Percentiles rank a stretch among this genome's conserved stretches.
Evolutionary conservation across 1,284 basidiomycete species (phyloP).

Genomic region (Cutaneotrichosporon daszewskae): DNA sequence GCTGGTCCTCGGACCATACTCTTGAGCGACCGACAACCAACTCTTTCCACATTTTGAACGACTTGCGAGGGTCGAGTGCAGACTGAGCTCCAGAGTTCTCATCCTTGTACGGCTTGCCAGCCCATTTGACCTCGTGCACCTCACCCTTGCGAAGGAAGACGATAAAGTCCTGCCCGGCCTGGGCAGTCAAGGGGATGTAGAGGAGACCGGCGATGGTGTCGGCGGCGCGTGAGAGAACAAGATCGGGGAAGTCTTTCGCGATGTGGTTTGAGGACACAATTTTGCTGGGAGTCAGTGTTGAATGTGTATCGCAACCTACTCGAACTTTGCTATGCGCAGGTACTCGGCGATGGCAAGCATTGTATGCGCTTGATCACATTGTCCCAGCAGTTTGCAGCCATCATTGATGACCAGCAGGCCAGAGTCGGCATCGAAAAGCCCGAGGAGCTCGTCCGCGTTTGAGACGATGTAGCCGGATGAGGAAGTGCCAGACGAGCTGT

Average conservation of each 20-base stretch:
- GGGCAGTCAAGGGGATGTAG: conserved; percentile 65
- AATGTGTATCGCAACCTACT: no score
- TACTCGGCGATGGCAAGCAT: conserved; percentile 79
- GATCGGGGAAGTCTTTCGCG: conserved; percentile 66
- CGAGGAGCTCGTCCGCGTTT: conserved; percentile 75
- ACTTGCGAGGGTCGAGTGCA: conserved; percentile 64
- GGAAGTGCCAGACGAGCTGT: neutral
- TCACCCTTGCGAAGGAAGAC: conserved; percentile 76
- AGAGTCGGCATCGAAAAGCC: conserved; percentile 77
- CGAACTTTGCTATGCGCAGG: conserved; percentile 67
- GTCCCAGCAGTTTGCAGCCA: conserved; percentile 76
- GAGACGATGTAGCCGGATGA: conserved; percentile 69
- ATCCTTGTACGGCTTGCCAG: conserved; percentile 65
- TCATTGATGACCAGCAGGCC: conserved; percentile 80
- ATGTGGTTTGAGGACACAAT: conserved; percentile 69
- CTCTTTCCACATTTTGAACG: conserved; percentile 79
- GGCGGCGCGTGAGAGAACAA: conserved; percentile 62
- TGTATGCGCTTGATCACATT: conserved; percentile 67
- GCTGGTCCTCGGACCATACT: conserved; percentile 78
- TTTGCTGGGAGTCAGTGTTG: neutral
- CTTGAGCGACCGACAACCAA: conserved; percentile 66
- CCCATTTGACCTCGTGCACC: conserved; percentile 67
- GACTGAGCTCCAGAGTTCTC: conserved; percentile 37
- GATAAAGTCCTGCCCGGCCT: conserved; percentile 66
- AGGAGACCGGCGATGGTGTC: conserved; percentile 73